Evolutionary conservation across 192 early-diverging fungal genomes (phyloP).

Genomic region (Haplosporangium gracile): DNA sequence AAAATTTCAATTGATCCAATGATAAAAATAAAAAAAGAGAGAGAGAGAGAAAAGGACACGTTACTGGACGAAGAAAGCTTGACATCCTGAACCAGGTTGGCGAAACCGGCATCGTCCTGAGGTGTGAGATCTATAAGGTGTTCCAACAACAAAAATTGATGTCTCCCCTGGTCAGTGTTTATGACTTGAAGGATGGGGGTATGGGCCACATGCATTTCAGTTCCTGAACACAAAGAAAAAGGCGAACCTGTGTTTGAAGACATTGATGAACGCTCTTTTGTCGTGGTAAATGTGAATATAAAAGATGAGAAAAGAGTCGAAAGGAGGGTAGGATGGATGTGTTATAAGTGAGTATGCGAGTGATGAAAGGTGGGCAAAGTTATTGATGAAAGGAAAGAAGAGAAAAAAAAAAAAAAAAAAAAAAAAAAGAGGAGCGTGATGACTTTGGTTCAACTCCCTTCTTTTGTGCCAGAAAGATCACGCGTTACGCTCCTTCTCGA

Average conservation of each 20-base stretch:
- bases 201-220: too few species aligned
- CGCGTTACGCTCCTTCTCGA: background rate
- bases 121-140: conserved; percentile 13
- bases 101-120: conserved; percentile 33
- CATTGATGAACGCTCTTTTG: conserved; percentile 3
- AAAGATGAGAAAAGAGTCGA: background rate
- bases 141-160: too few species aligned
- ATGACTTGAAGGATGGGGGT: too few species aligned
- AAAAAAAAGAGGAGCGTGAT: background rate
- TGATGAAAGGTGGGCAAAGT: background rate
- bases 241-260: conserved; percentile 13
- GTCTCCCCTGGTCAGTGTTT: too few species aligned
- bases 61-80: conserved; percentile 15
- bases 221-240: background rate
- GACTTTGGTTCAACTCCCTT: background rate
- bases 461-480: background rate
- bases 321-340: background rate
- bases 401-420: background rate
- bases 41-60: background rate
- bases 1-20: background rate
- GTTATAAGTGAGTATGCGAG: background rate
- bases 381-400: background rate
- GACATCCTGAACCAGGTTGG: conserved; percentile 38
- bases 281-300: background rate
- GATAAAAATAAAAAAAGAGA: background rate